Base-by-base conservation (phyloP, 2,329 filamentous ascomycete species). In the Fusarium sp. region DNA sequence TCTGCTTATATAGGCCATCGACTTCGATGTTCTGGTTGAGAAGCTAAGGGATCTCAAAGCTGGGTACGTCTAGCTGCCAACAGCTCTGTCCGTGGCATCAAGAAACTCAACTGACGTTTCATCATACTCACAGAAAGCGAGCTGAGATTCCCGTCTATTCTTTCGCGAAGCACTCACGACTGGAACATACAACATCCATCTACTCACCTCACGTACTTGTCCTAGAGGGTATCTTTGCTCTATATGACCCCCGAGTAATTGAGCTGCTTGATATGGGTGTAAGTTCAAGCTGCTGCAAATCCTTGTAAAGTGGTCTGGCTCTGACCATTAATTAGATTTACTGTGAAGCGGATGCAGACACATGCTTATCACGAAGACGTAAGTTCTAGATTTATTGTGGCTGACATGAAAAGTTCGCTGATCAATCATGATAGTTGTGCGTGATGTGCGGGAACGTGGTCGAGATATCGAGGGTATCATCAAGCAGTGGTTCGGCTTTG, bases 141-240 rank as follows among this genome's bases (percentile, higher is more conserved):
- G 92, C 94, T 57, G 94, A 98, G 74, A 94, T 99, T 58, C 96
- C 96, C 1, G 86, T 97, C 13, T 99, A 99, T 79, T 99, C 96
- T 1, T 99, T 99, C 79, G 88, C 93, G 72, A 92, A 97, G 77
- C 96, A 99, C 81, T 89, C 93, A 67, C 89, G 96, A 49, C 79
- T 94, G 49, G 85, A 91, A 13, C 86, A 92, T 71, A 97, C 94
- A 0, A 97, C 92, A 1, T 91, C 92, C 2, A 93, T 99, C 65
- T 99, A 99, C 79, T 98, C 96, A 7, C 96, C 96, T 2, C 96
- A 97, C 80, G 96, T 99, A 25, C 85, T 99, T 27, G 94, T 99
- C 48, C 83, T 99, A 16, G 96, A 99, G 83, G 96, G 96, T 22
- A 99, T 99, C 30, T 93, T 99, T 81, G 96, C 96, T 10, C 84